Percentiles rank a stretch among this genome's conserved stretches.
These are phyloP conservation scores for Saccharata proteae DNA, from an alignment of 2,329 filamentous ascomycete species.

Conservation along the genomic window DNA sequence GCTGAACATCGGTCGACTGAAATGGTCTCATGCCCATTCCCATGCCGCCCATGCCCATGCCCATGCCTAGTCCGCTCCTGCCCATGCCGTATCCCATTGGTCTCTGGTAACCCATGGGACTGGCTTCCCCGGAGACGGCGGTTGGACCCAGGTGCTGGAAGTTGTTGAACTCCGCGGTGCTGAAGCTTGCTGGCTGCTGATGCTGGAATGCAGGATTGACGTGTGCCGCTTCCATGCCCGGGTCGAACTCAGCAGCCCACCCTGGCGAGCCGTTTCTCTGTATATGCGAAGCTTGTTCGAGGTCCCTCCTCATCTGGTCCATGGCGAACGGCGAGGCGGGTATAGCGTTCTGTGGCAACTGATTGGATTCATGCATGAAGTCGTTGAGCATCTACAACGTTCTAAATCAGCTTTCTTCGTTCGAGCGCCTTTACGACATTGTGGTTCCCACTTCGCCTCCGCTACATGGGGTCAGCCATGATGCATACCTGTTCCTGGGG, in stretches of 20 bases:
- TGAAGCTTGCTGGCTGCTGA: constrained; percentile 45
- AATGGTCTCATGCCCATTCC: constrained; percentile 23
- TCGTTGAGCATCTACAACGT: constrained; percentile 71
- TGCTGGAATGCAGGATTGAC: constrained; percentile 59
- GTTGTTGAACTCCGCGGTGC: constrained; percentile 71
- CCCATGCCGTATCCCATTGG: constrained; percentile 38
- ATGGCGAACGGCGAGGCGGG: constrained; percentile 49
- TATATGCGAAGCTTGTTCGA: constrained; percentile 39
- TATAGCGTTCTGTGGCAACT: constrained; percentile 42
- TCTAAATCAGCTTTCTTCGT: constrained; percentile 22
- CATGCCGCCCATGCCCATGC: constrained; percentile 42
- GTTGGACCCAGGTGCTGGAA: constrained; percentile 66
- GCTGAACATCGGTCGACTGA: constrained; percentile 34
- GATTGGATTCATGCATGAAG: constrained; percentile 69
- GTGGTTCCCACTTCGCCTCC: no score
- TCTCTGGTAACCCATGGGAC: constrained; percentile 46
- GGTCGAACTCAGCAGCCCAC: constrained; percentile 55
- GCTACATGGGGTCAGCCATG: not conserved
- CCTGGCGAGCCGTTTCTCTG: constrained; percentile 42
- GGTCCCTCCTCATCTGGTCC: constrained; percentile 53
- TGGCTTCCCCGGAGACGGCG: constrained; percentile 45
- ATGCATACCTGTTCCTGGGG: constrained; percentile 48
- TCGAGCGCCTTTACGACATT: no score
- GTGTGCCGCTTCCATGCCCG: constrained; percentile 45
- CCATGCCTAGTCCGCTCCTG: constrained; percentile 40